phyloP scores from a whole-genome alignment of 441 rosid genomes.

The Breynia disticha region DNA sequence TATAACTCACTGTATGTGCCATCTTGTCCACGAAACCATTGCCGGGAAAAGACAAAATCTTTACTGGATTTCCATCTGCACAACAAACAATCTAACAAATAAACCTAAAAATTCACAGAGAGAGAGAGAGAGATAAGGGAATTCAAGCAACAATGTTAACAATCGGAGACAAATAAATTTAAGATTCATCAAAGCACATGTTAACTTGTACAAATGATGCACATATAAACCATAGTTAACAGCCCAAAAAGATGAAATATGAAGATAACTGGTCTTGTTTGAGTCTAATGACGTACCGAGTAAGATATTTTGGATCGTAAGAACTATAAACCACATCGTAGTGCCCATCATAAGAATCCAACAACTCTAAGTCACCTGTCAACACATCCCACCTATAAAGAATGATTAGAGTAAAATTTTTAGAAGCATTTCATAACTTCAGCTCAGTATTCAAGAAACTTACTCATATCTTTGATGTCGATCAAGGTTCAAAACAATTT shows the following conservation, averaged over 20 bases:
- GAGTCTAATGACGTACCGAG: constrained; percentile 44
- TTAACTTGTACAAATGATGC: no score
- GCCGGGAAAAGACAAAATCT: constrained; percentile 96
- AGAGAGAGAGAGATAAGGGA: no score
- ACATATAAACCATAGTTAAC: constrained; percentile 4
- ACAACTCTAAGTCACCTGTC: constrained; percentile 79
- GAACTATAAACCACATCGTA: constrained; percentile 81
- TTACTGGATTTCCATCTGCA: constrained; percentile 86
- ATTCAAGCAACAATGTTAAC: no score
- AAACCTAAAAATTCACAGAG: constrained; percentile 8
- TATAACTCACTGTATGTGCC: constrained; percentile 87
- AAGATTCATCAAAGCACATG: no score
- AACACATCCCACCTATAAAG: constrained; percentile 91
- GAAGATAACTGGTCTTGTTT: constrained; percentile 2
- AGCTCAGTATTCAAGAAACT: constrained; percentile 23
- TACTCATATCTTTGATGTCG: constrained; percentile 87
- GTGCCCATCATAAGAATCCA: constrained; percentile 87
- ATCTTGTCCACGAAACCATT: constrained; percentile 96
- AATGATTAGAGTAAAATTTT: constrained; percentile 20
- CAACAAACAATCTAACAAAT: constrained; percentile 20
- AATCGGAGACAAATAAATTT: no score
- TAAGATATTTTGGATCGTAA: constrained; percentile 73
- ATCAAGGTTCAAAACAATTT: constrained; percentile 68
- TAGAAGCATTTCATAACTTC: constrained; percentile 13
- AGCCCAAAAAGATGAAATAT: neutral